phyloP scores from a whole-genome alignment of 1,284 basidiomycete species.

The Pholiota adiposa region DNA sequence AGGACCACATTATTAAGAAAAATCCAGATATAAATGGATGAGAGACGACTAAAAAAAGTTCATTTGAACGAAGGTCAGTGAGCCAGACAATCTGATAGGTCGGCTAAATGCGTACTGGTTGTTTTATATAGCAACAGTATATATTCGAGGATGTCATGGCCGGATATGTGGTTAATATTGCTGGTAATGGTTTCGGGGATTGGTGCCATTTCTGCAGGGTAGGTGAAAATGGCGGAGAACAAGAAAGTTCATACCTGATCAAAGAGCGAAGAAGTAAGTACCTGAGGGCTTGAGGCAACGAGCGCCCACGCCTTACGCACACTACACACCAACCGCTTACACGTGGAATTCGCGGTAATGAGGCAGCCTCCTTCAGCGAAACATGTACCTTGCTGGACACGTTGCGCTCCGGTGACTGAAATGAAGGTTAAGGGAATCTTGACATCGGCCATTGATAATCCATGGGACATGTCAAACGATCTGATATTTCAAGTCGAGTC shows the following conservation, averaged over 20 bases:
- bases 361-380: not conserved
- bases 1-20: constrained; percentile 13
- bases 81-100: not conserved
- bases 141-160: not conserved
- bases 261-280: not conserved
- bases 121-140: not conserved
- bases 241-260: not conserved
- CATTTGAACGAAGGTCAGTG: not conserved
- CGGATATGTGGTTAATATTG: not conserved
- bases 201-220: not conserved
- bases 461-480: not conserved
- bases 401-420: too few species aligned
- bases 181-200: not conserved
- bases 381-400: not conserved
- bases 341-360: not conserved
- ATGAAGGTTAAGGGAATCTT: not conserved
- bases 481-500: not conserved
- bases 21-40: constrained; percentile 12
- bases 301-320: not conserved
- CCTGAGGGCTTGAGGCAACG: not conserved
- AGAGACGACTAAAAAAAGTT: constrained; percentile 3
- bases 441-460: not conserved
- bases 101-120: not conserved
- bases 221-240: not conserved
- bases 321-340: not conserved